Conservation (phyloP, 2,329 filamentous ascomycete genomes). For the Oidium heveae region DNA sequence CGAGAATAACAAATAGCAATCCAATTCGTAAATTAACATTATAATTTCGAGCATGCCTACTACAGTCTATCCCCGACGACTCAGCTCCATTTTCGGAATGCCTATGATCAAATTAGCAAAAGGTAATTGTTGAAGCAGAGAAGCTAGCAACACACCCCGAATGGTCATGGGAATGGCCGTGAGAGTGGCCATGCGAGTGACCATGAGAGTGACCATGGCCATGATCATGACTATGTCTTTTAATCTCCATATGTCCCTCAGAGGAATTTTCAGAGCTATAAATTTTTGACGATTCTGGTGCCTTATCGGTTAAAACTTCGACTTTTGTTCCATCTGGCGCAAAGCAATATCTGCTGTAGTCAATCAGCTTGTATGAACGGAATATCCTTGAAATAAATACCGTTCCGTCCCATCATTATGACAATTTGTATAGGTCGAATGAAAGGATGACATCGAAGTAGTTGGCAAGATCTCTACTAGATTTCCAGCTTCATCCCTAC, state of each 20-base stretch:
- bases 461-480: constrained; percentile 20
- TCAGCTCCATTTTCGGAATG: constrained; percentile 9
- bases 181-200: too few species aligned
- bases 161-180: constrained; percentile 36
- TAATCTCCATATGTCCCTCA: constrained; percentile 6
- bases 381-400: constrained; percentile 17
- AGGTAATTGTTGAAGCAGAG: not conserved
- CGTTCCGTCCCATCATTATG: constrained; percentile 32
- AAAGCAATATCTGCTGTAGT: constrained; percentile 33
- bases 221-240: constrained; percentile 1
- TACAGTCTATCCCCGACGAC: constrained; percentile 18
- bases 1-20: constrained; percentile 45
- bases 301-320: constrained; percentile 18
- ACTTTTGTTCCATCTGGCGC: constrained; percentile 33
- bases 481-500: constrained; percentile 17
- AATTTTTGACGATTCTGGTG: not conserved
- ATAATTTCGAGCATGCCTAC: constrained; percentile 30
- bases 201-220: constrained; percentile 19
- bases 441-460: constrained; percentile 27
- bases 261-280: too few species aligned
- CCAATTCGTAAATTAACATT: constrained; percentile 44
- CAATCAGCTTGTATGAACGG: not conserved
- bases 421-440: constrained; percentile 37
- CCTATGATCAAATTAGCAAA: constrained; percentile 5
- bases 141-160: constrained; percentile 40